phyloP scores from a whole-genome alignment of 352 stramenopile genomes.

The Phytophthora melonis region DNA sequence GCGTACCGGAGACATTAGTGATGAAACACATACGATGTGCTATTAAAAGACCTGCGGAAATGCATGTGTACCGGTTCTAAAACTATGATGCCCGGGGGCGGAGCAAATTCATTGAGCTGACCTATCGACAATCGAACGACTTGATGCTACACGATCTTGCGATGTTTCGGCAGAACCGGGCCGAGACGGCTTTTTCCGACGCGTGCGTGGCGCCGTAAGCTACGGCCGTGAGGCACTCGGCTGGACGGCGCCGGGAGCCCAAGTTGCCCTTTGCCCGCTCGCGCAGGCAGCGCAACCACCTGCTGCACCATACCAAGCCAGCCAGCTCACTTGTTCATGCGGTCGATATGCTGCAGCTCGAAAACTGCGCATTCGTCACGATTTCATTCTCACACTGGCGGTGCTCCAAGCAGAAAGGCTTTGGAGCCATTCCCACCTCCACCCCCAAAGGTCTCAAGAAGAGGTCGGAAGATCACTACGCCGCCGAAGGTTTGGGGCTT shows the following conservation, averaged over 20 bases:
- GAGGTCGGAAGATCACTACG: slow-evolving; percentile 40
- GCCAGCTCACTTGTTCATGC: slow-evolving; percentile 3
- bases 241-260: slow-evolving; percentile 7
- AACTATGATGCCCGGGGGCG: background rate
- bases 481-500: slow-evolving; percentile 26
- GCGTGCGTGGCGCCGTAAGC: slow-evolving; percentile 20
- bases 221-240: slow-evolving; percentile 9
- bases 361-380: slow-evolving; percentile 22
- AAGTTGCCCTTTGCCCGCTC: slow-evolving; percentile 33
- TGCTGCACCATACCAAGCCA: background rate
- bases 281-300: slow-evolving; percentile 20
- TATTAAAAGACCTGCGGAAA: background rate
- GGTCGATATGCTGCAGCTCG: slow-evolving; percentile 1
- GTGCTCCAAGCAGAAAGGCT: slow-evolving; percentile 13
- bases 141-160: slow-evolving; percentile 25
- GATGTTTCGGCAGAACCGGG: slow-evolving; percentile 18
- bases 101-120: slow-evolving; percentile 21
- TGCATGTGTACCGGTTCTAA: slow-evolving; percentile 19
- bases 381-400: background rate
- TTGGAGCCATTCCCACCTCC: background rate
- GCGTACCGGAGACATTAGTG: slow-evolving; percentile 4
- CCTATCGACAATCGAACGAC: slow-evolving; percentile 33
- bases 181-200: slow-evolving; percentile 28
- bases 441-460: slow-evolving; percentile 1
- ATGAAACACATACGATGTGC: background rate